Evolutionary conservation across 768 basidiomycete species (phyloP).

Genomic region (Leccinum obscurum): DNA sequence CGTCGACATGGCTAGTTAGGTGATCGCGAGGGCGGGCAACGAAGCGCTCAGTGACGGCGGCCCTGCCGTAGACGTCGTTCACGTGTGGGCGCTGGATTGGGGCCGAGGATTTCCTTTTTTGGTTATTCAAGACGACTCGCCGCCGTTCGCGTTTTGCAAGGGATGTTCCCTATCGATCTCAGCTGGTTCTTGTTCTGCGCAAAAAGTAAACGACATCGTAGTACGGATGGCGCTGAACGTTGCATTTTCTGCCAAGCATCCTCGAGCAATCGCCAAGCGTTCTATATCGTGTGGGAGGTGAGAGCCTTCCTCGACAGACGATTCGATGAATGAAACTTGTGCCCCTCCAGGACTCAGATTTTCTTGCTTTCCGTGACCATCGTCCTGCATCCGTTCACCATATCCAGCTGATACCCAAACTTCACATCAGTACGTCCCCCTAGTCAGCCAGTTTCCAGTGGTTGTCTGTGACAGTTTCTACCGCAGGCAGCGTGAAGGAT

Average conservation of each 20-base stretch:
- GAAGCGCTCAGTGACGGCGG: background rate
- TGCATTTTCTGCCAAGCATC: slow-evolving; percentile 47
- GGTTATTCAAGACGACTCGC: background rate
- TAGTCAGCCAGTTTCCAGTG: background rate
- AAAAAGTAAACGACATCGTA: background rate
- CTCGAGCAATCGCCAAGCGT: slow-evolving; percentile 37
- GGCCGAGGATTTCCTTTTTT: slow-evolving; percentile 14
- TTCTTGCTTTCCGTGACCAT: slow-evolving; percentile 53
- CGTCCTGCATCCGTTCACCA: slow-evolving; percentile 52
- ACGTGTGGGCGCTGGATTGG: slow-evolving; percentile 1
- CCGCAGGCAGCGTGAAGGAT: slow-evolving; percentile 54
- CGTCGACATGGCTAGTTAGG: slow-evolving; percentile 28
- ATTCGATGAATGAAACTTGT: background rate
- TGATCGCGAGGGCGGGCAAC: background rate
- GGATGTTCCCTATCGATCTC: background rate
- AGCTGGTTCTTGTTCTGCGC: background rate
- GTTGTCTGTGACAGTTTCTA: background rate
- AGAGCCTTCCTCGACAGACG: background rate
- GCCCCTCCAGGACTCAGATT: slow-evolving; percentile 41
- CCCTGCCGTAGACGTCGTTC: background rate
- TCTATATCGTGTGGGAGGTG: slow-evolving; percentile 53
- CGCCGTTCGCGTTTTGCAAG: no score
- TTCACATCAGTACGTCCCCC: slow-evolving; percentile 45
- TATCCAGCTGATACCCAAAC: slow-evolving; percentile 51
- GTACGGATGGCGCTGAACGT: background rate